Evolutionary conservation across 148 eudicot species (phyloP), one percentile per base, ranked within the genome.

Genomic region (Fallopia convolvulus): DNA sequence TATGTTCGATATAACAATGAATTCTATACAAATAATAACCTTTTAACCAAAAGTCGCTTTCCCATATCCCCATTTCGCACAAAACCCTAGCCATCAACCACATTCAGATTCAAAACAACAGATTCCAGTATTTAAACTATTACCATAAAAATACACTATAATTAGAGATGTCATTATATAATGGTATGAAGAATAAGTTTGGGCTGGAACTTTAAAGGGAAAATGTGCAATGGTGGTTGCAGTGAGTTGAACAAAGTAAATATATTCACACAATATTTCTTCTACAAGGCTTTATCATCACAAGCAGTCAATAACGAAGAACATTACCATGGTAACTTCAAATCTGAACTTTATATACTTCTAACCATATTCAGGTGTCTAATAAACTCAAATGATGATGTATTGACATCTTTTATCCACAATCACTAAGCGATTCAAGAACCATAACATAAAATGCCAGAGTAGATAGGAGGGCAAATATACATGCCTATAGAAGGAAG

Each of bases 401-500:
- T 20, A 60, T 2, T 50, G 42, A 33, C 36, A 33, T 13, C n/a
- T 5, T 21, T 8, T 66, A 66, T 32, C 8, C 42, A 33, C n/a
- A 14, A 23, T 26, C 32, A 60, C 66, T 26, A 65, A 32, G 5
- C 42, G 15, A 36, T 26, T 61, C 11, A 39, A 11, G 21, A 41
- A 33, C 26, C 6, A 78, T 40, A 23, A 33, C 78, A 70, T 18
- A 20, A 41, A 26, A 58, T 6, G 14, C 63, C 11, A 70, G 49
- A 65, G 47, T 20, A 81, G n/a, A 60, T 32, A 79, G 6, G 49
- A 73, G 40, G 76, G 81, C 76, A 82, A 83, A 79, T 81, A 82
- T 82, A 87, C 91, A 90, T 89, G 96, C 91, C 89, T 86, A 90
- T 46, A 20, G 84, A 84, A 84, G 77, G 84, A 85, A 88, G 81